phyloP scores from a whole-genome alignment of 371 early-diverging fungal genomes.

The Actinomucor elegans region DNA sequence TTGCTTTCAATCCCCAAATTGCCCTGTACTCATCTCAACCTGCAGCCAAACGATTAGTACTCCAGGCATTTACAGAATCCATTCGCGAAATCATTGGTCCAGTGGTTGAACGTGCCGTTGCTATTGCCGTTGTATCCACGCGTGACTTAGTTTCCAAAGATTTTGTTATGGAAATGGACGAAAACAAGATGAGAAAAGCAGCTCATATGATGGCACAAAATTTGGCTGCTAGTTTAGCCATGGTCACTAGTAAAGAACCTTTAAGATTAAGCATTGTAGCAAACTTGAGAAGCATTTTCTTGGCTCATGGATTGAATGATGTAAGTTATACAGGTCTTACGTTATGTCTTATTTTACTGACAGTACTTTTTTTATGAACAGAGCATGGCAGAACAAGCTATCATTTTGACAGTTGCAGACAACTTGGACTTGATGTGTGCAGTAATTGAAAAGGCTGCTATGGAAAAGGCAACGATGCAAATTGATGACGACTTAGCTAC shows the following conservation, averaged over 20 bases:
- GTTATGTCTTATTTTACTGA: background rate
- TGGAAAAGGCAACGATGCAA: constrained; percentile 81
- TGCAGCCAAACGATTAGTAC: constrained; percentile 75
- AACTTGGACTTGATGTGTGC: constrained; percentile 92
- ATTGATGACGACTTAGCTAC: constrained; percentile 77
- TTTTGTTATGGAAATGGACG: constrained; percentile 90
- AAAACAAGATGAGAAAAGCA: constrained; percentile 87
- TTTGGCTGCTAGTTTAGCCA: constrained; percentile 75
- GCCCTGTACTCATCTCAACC: constrained; percentile 80
- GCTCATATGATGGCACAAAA: constrained; percentile 93
- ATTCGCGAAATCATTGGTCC: constrained; percentile 86
- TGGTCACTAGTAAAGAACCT: constrained; percentile 92
- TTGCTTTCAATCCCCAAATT: constrained; percentile 69
- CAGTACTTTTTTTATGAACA: constrained; percentile 8
- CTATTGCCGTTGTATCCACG: constrained; percentile 88
- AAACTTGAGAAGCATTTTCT: constrained; percentile 72
- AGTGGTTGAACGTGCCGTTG: constrained; percentile 89
- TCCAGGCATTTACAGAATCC: constrained; percentile 84
- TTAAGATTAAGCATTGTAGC: constrained; percentile 79
- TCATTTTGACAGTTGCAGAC: constrained; percentile 77
- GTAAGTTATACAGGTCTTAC: constrained; percentile 28
- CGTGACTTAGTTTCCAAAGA: constrained; percentile 91
- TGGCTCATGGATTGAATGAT: constrained; percentile 82
- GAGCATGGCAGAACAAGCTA: constrained; percentile 77
- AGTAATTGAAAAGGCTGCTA: constrained; percentile 91